A percentile compares a stretch with the other conserved stretches of the same genome.
Evolutionary conservation across 768 basidiomycete genomes (phyloP).

Genomic region (Hydnum rufescens): DNA sequence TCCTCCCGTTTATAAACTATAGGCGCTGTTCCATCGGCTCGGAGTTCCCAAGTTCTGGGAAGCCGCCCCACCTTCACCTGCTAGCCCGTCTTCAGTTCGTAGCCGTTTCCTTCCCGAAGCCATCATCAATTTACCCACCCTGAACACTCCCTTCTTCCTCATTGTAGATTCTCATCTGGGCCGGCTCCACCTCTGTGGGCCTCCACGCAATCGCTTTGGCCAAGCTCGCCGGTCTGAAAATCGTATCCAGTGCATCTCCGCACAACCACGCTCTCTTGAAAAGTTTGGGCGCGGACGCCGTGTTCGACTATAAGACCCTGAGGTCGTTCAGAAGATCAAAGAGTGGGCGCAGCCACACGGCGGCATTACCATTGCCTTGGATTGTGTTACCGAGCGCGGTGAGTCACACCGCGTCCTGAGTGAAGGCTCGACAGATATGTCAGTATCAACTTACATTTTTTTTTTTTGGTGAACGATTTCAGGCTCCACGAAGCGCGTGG

Average conservation of each 20-base stretch:
- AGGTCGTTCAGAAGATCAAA: conserved; percentile 11
- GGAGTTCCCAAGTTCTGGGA: conserved; percentile 9
- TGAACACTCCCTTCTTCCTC: neutral
- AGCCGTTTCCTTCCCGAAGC: too few relatives aligned
- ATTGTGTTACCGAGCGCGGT: too few relatives aligned
- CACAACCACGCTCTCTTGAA: conserved; percentile 21
- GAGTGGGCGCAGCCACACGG: too few relatives aligned
- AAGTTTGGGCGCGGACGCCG: conserved; percentile 24
- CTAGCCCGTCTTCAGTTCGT: too few relatives aligned
- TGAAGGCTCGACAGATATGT: too few relatives aligned
- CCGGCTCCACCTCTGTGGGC: conserved; percentile 15
- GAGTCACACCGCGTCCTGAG: too few relatives aligned
- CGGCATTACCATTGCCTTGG: too few relatives aligned
- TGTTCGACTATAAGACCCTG: conserved; percentile 20
- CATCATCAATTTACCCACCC: too few relatives aligned
- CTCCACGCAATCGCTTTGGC: conserved; percentile 24
- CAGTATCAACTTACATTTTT: too few relatives aligned
- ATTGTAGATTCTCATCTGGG: conserved; percentile 10
- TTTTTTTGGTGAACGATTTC: too few relatives aligned
- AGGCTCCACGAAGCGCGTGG: too few relatives aligned
- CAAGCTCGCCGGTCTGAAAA: conserved; percentile 22
- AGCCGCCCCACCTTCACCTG: neutral
- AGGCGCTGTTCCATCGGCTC: conserved; percentile 10
- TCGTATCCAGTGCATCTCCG: conserved; percentile 27
- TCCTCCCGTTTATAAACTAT: too few relatives aligned